These are phyloP conservation scores for Thymus mandschuricus DNA, from an alignment of 257 asterid genomes.

Conservation along the genomic window DNA sequence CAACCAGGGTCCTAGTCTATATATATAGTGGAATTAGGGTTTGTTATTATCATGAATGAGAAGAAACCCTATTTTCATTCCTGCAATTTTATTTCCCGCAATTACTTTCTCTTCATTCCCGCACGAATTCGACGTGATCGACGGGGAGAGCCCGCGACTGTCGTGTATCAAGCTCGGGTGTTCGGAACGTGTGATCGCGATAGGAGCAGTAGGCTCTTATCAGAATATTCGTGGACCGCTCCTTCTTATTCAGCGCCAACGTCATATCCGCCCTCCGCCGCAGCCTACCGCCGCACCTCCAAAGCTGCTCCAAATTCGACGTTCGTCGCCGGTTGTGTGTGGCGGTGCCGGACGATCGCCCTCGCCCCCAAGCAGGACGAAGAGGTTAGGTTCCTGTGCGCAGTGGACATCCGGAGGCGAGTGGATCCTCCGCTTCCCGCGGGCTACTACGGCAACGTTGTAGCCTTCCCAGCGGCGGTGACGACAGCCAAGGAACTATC, in stretches of 20 bases:
- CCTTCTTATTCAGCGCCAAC: constrained; percentile 53
- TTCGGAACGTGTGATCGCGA: no score
- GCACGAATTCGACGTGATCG: no score
- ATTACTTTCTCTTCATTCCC: no score
- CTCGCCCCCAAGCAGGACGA: constrained; percentile 30
- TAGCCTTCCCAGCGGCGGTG: constrained; percentile 39
- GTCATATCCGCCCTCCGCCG: constrained; percentile 51
- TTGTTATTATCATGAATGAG: no score
- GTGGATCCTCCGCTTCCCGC: constrained; percentile 40
- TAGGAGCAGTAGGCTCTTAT: no score
- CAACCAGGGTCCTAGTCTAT: no score
- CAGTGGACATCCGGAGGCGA: constrained; percentile 33
- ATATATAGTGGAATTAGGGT: no score
- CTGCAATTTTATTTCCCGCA: no score
- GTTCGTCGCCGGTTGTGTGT: constrained; percentile 43
- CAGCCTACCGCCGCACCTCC: constrained; percentile 43
- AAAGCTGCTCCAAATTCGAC: constrained; percentile 49
- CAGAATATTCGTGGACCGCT: constrained; percentile 33
- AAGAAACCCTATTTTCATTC: no score
- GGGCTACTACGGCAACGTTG: constrained; percentile 53
- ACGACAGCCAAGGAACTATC: constrained; percentile 34
- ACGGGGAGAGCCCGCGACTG: no score
- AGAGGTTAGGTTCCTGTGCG: constrained; percentile 40
- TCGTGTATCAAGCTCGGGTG: no score
- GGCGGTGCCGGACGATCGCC: constrained; percentile 54